phyloP scores from a whole-genome alignment of 1,284 basidiomycete species.

The Ceratobasidium sp. region DNA sequence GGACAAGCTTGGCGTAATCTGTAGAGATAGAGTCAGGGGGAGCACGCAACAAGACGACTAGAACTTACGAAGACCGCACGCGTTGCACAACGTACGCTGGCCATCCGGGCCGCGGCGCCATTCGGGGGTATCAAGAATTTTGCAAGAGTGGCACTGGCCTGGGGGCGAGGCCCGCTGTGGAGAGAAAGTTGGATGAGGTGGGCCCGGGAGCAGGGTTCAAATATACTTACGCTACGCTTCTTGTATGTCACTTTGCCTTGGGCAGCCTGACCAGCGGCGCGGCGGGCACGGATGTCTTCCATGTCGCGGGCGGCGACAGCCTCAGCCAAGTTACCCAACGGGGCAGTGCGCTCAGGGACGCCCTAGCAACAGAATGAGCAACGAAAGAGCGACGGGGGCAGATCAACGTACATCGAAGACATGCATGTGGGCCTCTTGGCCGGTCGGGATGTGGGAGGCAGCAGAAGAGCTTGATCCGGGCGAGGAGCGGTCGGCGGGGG shows the following conservation, averaged over 20 bases:
- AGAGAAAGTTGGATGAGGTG: constrained; percentile 1
- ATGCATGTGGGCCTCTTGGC: constrained; percentile 37
- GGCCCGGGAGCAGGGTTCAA: background rate
- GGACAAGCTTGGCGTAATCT: constrained; percentile 50
- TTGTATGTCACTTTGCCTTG: constrained; percentile 47
- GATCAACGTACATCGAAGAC: constrained; percentile 41
- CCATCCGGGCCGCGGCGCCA: constrained; percentile 50
- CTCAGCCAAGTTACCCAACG: constrained; percentile 11
- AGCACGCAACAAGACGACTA: background rate
- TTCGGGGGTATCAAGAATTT: constrained; percentile 48
- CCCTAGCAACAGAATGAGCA: constrained; percentile 15
- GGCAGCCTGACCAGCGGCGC: background rate
- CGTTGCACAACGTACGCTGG: constrained; percentile 49
- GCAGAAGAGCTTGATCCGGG: background rate
- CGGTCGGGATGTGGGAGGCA: background rate
- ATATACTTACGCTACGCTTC: constrained; percentile 47
- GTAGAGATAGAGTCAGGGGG: background rate
- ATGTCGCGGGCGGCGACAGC: constrained; percentile 32
- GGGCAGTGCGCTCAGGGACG: background rate
- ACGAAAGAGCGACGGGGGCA: background rate
- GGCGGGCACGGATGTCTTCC: constrained; percentile 41
- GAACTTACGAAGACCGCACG: constrained; percentile 50
- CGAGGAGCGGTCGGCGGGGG: constrained; percentile 28
- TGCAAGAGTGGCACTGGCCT: constrained; percentile 47
- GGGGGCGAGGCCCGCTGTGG: constrained; percentile 46